phyloP scores from a whole-genome alignment of 2,329 filamentous ascomycete genomes.

The Capronia americana region DNA sequence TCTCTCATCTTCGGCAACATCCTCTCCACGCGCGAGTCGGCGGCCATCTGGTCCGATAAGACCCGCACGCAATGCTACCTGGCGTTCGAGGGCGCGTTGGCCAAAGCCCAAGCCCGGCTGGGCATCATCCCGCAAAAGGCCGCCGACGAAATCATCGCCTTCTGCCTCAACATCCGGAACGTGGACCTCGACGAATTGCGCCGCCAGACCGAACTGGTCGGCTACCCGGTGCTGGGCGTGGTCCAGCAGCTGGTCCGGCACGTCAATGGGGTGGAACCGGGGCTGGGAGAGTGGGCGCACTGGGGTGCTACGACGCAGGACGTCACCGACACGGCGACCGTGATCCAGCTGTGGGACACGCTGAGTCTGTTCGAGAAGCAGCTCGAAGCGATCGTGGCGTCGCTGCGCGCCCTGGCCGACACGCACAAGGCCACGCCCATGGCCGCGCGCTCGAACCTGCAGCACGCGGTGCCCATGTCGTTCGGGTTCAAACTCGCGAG shows the following conservation, averaged over 20 bases:
- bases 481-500: constrained; percentile 39
- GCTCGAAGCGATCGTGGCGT: constrained; percentile 31
- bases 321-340: constrained; percentile 39
- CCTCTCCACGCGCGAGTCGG: constrained; percentile 36
- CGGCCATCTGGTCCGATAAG: constrained; percentile 39
- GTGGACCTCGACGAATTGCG: constrained; percentile 36
- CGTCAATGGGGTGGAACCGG: constrained; percentile 34
- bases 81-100: constrained; percentile 36
- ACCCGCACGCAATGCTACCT: constrained; percentile 39
- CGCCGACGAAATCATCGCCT: constrained; percentile 36
- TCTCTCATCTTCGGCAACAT: constrained; percentile 39
- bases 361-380: constrained; percentile 33
- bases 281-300: constrained; percentile 37
- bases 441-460: constrained; percentile 38
- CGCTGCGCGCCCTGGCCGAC: constrained; percentile 26
- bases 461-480: constrained; percentile 39
- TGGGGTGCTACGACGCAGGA: constrained; percentile 41
- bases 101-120: constrained; percentile 37
- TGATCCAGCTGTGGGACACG: constrained; percentile 39
- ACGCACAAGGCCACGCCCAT: constrained; percentile 37
- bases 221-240: constrained; percentile 38
- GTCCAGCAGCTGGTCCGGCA: constrained; percentile 38
- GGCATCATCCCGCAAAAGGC: constrained; percentile 38
- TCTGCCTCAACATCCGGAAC: constrained; percentile 35
- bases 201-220: constrained; percentile 37